A percentile compares a stretch with the other conserved stretches of the same genome.
phyloP scores from a whole-genome alignment of 2,329 filamentous ascomycete genomes.

The Aspergillus chevalieri region DNA sequence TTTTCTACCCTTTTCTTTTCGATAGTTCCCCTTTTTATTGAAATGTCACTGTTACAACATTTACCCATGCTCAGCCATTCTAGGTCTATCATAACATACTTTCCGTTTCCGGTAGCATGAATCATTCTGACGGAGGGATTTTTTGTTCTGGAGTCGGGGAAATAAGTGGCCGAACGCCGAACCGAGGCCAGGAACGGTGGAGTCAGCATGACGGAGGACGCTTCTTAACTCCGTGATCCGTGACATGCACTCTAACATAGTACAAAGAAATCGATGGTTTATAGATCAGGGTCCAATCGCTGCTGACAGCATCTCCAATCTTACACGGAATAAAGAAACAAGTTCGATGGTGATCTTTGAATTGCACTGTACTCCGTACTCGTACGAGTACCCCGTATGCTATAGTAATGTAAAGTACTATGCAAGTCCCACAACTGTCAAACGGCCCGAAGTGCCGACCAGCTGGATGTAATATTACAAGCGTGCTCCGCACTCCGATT shows the following conservation, averaged over 20 bases:
- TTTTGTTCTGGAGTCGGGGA: neutral
- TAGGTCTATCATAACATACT: neutral
- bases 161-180: neutral
- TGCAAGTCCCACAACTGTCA: neutral
- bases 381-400: neutral
- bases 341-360: no score
- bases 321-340: no score
- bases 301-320: no score
- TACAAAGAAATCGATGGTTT: neutral
- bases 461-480: slow-evolving; percentile 5
- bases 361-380: neutral
- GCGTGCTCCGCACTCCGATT: slow-evolving; percentile 5
- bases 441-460: slow-evolving; percentile 17
- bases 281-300: neutral
- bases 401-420: neutral
- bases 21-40: neutral
- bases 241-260: neutral
- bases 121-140: neutral
- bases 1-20: slow-evolving; percentile 1
- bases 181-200: neutral
- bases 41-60: neutral
- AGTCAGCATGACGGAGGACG: neutral
- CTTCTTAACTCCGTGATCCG: neutral
- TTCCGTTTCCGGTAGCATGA: neutral
- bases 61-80: neutral